Percentiles rank a stretch among this genome's conserved stretches.
Evolutionary conservation across 345 rosid genomes (phyloP).

Genomic region (Eutrema heterophyllum): DNA sequence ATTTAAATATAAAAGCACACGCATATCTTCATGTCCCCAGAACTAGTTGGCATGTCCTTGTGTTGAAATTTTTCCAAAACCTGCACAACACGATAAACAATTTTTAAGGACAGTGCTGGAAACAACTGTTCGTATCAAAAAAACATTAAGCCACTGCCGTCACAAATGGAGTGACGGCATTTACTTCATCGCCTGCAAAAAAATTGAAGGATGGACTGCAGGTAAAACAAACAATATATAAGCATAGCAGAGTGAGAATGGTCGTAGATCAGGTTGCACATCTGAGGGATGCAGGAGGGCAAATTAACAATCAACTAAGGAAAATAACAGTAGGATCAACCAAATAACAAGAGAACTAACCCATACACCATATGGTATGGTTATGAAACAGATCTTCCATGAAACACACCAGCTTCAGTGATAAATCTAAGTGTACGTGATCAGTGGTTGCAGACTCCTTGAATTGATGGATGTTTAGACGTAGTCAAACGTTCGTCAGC

Average conservation of each 20-base stretch:
- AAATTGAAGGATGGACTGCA: too few relatives aligned
- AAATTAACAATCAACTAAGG: too few relatives aligned
- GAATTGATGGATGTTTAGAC: background rate
- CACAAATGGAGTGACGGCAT: background rate
- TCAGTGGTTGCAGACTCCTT: background rate
- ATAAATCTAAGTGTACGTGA: background rate
- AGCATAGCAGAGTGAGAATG: too few relatives aligned
- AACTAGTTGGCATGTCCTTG: slow-evolving; percentile 79
- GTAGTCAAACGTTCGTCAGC: too few relatives aligned
- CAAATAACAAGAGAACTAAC: slow-evolving; percentile 52
- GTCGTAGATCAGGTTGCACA: too few relatives aligned
- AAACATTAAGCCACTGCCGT: background rate
- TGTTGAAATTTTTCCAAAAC: slow-evolving; percentile 68
- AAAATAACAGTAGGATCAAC: background rate
- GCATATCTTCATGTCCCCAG: slow-evolving; percentile 64
- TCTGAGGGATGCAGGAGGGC: too few relatives aligned
- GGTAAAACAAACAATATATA: too few relatives aligned
- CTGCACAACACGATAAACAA: slow-evolving; percentile 82
- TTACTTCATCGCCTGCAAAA: too few relatives aligned
- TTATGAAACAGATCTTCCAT: slow-evolving; percentile 53
- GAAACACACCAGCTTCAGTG: slow-evolving; percentile 31
- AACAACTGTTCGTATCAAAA: slow-evolving; percentile 15
- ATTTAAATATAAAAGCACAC: background rate
- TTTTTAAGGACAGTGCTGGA: slow-evolving; percentile 67
- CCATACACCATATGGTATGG: slow-evolving; percentile 65